A percentile compares a stretch with the other conserved stretches of the same genome.
phyloP scores from a whole-genome alignment of 495 filamentous ascomycete genomes.

The Cladorrhinum samala region DNA sequence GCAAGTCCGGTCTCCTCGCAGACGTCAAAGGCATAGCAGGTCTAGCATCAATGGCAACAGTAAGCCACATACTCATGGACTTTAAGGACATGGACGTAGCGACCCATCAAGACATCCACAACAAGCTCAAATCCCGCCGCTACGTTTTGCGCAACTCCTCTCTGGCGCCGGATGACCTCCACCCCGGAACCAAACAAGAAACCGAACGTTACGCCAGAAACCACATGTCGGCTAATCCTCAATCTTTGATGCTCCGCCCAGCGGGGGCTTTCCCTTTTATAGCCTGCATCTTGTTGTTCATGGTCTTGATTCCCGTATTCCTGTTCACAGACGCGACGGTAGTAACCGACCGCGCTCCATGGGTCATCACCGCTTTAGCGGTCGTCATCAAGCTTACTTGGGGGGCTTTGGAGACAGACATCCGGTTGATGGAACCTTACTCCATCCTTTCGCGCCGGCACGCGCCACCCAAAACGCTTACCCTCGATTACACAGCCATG shows the following conservation, averaged over 20 bases:
- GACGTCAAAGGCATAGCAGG: conserved; percentile 71
- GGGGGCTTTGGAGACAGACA: conserved; percentile 61
- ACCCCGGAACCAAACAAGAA: conserved; percentile 24
- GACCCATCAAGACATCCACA: conserved; percentile 57
- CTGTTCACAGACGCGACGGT: conserved; percentile 50
- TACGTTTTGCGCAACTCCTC: conserved; percentile 65
- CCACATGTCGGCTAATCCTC: conserved; percentile 50
- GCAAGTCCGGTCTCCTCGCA: conserved; percentile 57
- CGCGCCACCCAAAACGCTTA: conserved; percentile 55
- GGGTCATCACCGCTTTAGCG: conserved; percentile 56
- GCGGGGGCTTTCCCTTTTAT: conserved; percentile 53
- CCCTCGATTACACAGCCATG: conserved; percentile 65
- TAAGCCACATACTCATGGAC: conserved; percentile 65
- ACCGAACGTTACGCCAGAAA: conserved; percentile 33
- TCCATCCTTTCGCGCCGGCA: conserved; percentile 60
- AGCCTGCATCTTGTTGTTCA: conserved; percentile 39
- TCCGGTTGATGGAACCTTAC: conserved; percentile 71
- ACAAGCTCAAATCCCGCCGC: conserved; percentile 54
- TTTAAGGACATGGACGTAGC: conserved; percentile 67
- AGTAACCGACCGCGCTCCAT: conserved; percentile 55
- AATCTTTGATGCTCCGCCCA: conserved; percentile 62
- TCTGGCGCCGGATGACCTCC: conserved; percentile 45
- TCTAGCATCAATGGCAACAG: conserved; percentile 66
- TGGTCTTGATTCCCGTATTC: conserved; percentile 50
- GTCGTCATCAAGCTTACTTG: conserved; percentile 61